Conservation (phyloP, 306 rosid species). For the Prunus campanulata region DNA sequence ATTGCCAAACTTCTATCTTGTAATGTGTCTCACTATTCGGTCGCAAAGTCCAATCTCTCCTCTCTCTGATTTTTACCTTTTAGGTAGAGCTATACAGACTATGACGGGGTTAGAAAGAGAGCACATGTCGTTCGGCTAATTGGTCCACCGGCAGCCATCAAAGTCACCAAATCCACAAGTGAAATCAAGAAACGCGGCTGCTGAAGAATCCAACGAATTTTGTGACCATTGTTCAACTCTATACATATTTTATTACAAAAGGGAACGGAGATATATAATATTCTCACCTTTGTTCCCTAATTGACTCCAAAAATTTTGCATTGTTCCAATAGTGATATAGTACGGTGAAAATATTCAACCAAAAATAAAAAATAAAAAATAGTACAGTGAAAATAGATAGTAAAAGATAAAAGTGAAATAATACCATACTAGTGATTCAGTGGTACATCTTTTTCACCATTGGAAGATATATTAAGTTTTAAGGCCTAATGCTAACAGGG, state of each 20-base stretch:
- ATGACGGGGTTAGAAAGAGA: neutral
- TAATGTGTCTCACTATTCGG: too few relatives aligned
- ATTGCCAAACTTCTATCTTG: too few relatives aligned
- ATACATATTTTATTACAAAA: neutral
- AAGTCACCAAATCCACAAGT: neutral
- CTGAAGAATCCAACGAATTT: neutral
- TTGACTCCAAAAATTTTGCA: neutral
- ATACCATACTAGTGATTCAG: too few relatives aligned
- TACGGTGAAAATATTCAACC: too few relatives aligned
- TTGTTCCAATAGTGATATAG: neutral
- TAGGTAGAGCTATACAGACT: neutral
- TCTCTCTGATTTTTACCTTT: too few relatives aligned
- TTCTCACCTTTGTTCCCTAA: neutral
- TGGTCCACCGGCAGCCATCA: neutral
- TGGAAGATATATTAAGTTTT: too few relatives aligned
- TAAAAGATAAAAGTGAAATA: too few relatives aligned
- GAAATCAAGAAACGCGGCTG: neutral
- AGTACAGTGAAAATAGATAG: neutral
- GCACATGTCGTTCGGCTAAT: neutral
- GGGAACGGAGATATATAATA: neutral
- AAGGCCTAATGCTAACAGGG: too few relatives aligned
- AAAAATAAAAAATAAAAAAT: too few relatives aligned
- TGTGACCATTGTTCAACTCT: neutral
- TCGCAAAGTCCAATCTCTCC: too few relatives aligned
- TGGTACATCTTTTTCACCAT: too few relatives aligned